Base-by-base conservation (phyloP, 208 protist genomes). In the Leishmania braziliensis region DNA sequence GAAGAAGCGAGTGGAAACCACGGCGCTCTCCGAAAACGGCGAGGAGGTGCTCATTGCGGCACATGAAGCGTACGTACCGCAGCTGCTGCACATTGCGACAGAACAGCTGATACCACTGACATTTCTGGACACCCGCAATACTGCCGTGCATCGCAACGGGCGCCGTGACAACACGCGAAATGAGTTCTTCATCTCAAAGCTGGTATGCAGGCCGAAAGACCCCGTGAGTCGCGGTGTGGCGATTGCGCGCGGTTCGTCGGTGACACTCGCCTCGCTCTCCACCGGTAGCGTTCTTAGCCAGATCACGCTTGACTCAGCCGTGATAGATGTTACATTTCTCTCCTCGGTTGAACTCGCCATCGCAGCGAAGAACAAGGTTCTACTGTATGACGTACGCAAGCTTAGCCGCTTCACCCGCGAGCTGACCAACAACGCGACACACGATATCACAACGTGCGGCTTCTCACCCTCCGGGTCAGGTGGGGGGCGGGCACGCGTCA, bases 311-410 rank as follows among this genome's bases (percentile, higher is more conserved):
- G 90, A 91, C 75, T 83, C 81, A 26, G 62, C 88, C 0, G 89
- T 96, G 16, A 80, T 82, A 29, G 92, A 95, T 50, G 77, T 93
- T 1, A 56, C 62, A 48, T 97, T 96, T 75, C 74, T 87, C 18
- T 84, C 86, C 23, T 53, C 90, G 43, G 84, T 91, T 16, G 89
- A 95, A 78, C 56, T 97, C 12, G 88, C 86, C 20, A 78, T 96
- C 66, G 92, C 95, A 4, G 88, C 88, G 8, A 89, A 87, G 50
- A 90, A 90, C 63, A 89, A 86, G 68, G 80, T 97, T 33, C 80
- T 82, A 5, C 80, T 97, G 14, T 97, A 96, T 78, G 95, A 97
- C 65, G 80, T 97, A 5, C 95, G 95, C 71, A 92, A 92, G 80
- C 90, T 85, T 3, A 89, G 86, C 26, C 88, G 84, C 33, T 91